Evolutionary conservation across 805 yeast genomes (phyloP).

Genomic region (Candida arabinofermentans): DNA sequence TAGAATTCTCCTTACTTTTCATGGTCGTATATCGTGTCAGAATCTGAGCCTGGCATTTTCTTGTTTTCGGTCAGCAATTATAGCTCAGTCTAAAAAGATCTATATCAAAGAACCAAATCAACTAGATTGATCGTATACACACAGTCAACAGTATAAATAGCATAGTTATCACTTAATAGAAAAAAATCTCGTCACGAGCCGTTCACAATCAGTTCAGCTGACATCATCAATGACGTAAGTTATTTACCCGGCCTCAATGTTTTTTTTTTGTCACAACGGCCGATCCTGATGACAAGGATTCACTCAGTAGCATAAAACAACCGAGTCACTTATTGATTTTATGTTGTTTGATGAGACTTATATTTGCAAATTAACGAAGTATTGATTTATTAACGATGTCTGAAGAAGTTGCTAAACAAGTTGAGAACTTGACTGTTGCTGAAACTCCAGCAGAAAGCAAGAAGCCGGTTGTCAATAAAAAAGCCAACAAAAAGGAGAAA

Average conservation of each 20-base stretch:
- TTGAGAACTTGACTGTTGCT: constrained; percentile 29
- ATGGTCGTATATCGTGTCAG: too few relatives aligned
- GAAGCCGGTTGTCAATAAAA: constrained; percentile 12
- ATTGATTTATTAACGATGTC: constrained; percentile 18
- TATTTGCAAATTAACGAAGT: background rate
- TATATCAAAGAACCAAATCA: too few relatives aligned
- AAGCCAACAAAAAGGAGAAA: constrained; percentile 29
- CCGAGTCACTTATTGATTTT: too few relatives aligned
- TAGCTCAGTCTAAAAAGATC: background rate
- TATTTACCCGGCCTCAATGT: background rate
- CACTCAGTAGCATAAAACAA: too few relatives aligned
- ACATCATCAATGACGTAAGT: background rate
- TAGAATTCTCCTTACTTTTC: background rate
- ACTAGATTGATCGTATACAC: too few relatives aligned
- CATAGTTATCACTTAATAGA: too few relatives aligned
- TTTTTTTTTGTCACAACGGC: too few relatives aligned
- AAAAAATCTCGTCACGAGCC: background rate
- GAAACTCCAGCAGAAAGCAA: constrained; percentile 14
- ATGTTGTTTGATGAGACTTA: too few relatives aligned
- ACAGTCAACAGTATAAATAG: too few relatives aligned
- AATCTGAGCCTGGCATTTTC: background rate
- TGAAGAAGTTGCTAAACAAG: constrained; percentile 46
- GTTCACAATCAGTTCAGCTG: background rate
- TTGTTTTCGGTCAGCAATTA: background rate
- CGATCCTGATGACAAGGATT: too few relatives aligned